phyloP scores from a whole-genome alignment of 331 rosid genomes.

The Quercus tomentella region DNA sequence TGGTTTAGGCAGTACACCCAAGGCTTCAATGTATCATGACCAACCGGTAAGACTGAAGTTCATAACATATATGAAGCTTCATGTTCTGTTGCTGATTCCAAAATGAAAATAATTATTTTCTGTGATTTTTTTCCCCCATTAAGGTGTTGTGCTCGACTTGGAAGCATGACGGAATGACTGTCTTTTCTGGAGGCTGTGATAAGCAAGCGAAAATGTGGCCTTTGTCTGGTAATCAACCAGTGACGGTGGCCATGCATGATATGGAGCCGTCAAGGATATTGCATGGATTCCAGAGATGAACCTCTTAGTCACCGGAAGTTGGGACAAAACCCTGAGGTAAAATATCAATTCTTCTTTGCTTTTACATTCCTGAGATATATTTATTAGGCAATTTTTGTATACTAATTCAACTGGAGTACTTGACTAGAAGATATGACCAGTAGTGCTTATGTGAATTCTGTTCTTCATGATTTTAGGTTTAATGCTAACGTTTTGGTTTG shows the following conservation, averaged over 20 bases:
- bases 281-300: constrained; percentile 90
- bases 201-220: constrained; percentile 98
- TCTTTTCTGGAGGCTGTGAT: constrained; percentile 90
- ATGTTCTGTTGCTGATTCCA: neutral
- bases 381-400: neutral
- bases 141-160: constrained; percentile 87
- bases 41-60: constrained; percentile 50
- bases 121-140: constrained; percentile 9
- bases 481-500: neutral
- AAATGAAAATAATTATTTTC: neutral
- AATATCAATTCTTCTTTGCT: neutral
- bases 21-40: constrained; percentile 83
- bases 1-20: constrained; percentile 54
- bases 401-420: too few relatives aligned
- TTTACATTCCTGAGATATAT: neutral
- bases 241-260: constrained; percentile 94
- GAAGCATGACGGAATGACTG: constrained; percentile 95
- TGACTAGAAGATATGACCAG: too few relatives aligned
- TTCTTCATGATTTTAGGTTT: neutral
- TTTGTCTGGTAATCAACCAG: constrained; percentile 65
- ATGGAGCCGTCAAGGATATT: constrained; percentile 69
- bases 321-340: constrained; percentile 83
- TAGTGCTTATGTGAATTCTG: too few relatives aligned
- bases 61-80: neutral
- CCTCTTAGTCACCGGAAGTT: constrained; percentile 83